Conservation (phyloP, 2,329 filamentous ascomycete species). For the Clonostachys solani region DNA sequence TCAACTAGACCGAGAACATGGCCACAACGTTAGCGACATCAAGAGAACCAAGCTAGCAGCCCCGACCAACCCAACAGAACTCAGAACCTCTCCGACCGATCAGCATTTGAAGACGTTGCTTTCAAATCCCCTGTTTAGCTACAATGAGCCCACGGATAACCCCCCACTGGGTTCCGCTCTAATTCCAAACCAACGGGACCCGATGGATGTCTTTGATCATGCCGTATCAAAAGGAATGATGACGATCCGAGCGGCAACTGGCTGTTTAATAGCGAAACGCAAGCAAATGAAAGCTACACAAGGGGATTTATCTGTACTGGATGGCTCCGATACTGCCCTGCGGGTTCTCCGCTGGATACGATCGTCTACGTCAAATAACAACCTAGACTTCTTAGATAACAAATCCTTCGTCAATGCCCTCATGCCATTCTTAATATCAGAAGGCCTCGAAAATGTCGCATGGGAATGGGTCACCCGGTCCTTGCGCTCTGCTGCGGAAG, state of each 20-base stretch:
- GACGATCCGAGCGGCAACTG: slow-evolving; percentile 47
- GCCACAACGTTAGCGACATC: slow-evolving; percentile 12
- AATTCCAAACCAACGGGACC: slow-evolving; percentile 22
- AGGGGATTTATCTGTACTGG: slow-evolving; percentile 4
- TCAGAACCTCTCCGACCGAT: slow-evolving; percentile 31
- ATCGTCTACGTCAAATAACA: slow-evolving; percentile 40
- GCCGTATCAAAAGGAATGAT: slow-evolving; percentile 53
- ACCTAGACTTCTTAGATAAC: slow-evolving; percentile 38
- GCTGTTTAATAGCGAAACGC: slow-evolving; percentile 45
- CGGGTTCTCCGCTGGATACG: slow-evolving; percentile 51
- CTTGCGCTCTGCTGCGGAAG: slow-evolving; percentile 16
- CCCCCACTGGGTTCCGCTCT: background rate
- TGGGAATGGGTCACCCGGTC: slow-evolving; percentile 49
- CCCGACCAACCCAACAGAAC: background rate
- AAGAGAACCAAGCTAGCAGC: background rate
- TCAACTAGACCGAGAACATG: slow-evolving; percentile 55
- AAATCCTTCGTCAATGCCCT: slow-evolving; percentile 31
- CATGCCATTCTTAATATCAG: slow-evolving; percentile 45
- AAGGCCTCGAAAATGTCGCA: slow-evolving; percentile 42
- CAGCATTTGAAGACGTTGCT: slow-evolving; percentile 53
- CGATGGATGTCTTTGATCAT: slow-evolving; percentile 51
- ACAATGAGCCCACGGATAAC: slow-evolving; percentile 9
- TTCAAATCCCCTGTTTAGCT: slow-evolving; percentile 50
- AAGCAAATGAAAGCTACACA: slow-evolving; percentile 27
- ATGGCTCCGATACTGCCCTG: slow-evolving; percentile 17